These are phyloP conservation scores for Kurtzmaniella quercitrusa DNA, from an alignment of 1,139 yeast genomes.

Conservation along the genomic window DNA sequence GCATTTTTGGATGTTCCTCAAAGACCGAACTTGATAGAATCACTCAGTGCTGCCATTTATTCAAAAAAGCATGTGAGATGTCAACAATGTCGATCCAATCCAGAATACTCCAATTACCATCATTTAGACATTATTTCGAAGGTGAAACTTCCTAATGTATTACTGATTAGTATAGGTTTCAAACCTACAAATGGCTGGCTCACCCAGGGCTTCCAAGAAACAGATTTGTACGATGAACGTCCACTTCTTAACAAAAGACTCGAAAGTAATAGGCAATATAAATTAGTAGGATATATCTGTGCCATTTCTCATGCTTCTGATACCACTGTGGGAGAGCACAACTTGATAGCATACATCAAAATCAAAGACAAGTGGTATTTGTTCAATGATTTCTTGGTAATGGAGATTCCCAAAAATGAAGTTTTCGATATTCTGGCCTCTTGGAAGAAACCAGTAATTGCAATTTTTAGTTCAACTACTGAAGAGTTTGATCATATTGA, in stretches of 20 bases:
- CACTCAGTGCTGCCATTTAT: not conserved
- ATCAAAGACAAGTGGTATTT: constrained; percentile 68
- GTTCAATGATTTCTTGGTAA: constrained; percentile 91
- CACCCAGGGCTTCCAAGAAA: constrained; percentile 50
- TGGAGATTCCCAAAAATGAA: constrained; percentile 69
- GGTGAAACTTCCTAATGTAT: constrained; percentile 17
- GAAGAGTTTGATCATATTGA: constrained; percentile 13
- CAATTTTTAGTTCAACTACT: constrained; percentile 45
- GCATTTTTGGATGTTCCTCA: constrained; percentile 4
- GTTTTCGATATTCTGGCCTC: constrained; percentile 60
- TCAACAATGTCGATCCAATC: constrained; percentile 13
- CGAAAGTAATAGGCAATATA: constrained; percentile 31
- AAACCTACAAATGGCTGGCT: constrained; percentile 47
- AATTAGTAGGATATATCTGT: constrained; percentile 64
- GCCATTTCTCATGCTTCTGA: constrained; percentile 58
- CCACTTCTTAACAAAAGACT: not conserved
- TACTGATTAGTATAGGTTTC: constrained; percentile 20
- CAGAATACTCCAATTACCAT: constrained; percentile 25
- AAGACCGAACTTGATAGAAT: constrained; percentile 4
- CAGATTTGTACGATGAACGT: not conserved
- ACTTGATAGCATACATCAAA: constrained; percentile 54
- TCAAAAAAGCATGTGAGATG: constrained; percentile 12
- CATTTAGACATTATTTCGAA: not conserved
- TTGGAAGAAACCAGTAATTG: constrained; percentile 83
- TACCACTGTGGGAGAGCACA: constrained; percentile 44